phyloP scores from a whole-genome alignment of 2,329 filamentous ascomycete species.

The Curvularia hawaiiensis region DNA sequence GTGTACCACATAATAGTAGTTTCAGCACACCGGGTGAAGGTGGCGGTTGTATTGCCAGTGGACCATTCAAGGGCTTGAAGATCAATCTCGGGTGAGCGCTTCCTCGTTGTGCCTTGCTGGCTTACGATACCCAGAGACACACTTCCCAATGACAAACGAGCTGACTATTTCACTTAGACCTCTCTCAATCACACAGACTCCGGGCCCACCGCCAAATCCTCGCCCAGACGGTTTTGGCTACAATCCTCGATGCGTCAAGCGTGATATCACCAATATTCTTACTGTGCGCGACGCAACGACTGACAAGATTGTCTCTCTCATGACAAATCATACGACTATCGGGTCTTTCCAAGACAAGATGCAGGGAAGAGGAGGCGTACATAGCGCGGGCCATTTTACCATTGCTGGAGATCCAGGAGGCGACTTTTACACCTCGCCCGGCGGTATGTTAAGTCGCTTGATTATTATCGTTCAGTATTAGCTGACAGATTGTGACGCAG shows the following conservation, averaged over 20 bases:
- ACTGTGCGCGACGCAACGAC: constrained; percentile 34
- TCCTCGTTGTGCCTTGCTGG: background rate
- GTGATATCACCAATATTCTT: constrained; percentile 45
- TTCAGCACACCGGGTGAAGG: constrained; percentile 54
- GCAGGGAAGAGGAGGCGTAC: constrained; percentile 48
- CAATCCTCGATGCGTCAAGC: constrained; percentile 49
- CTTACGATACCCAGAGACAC: background rate
- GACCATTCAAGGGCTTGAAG: constrained; percentile 54
- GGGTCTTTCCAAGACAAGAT: constrained; percentile 48
- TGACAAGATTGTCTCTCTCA: constrained; percentile 36
- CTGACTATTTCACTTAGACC: constrained; percentile 21
- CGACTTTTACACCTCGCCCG: constrained; percentile 53
- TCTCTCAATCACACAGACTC: constrained; percentile 27
- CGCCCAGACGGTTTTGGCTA: constrained; percentile 38
- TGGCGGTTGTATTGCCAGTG: constrained; percentile 60
- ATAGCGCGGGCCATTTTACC: constrained; percentile 54
- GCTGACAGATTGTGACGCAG: constrained; percentile 19
- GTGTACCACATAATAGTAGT: background rate
- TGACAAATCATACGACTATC: constrained; percentile 35
- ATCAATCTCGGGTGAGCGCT: constrained; percentile 38
- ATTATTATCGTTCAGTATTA: no score
- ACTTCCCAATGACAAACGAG: background rate
- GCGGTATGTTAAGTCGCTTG: constrained; percentile 12
- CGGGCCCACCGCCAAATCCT: constrained; percentile 48
- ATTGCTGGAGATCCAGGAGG: constrained; percentile 52